Conservation (phyloP, 2,329 filamentous ascomycete genomes). For the Ascochyta fabae region DNA sequence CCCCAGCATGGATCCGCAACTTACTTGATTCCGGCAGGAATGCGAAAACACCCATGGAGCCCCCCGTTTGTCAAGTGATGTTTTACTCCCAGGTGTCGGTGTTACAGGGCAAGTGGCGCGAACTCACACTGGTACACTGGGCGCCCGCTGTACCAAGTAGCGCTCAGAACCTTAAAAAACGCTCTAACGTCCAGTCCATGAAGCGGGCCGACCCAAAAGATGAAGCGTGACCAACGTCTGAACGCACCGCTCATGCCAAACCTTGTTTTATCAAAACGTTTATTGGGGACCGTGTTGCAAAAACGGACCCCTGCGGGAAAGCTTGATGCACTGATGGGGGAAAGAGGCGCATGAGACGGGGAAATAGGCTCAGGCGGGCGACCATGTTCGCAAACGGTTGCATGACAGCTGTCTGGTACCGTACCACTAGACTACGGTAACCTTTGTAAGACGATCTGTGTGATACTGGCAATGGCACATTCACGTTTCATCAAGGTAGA, state of each 20-base stretch:
- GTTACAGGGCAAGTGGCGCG: constrained; percentile 13
- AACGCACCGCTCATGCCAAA: not conserved
- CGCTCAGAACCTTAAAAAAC: constrained; percentile 4
- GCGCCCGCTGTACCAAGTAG: not conserved
- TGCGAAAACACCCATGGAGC: not conserved
- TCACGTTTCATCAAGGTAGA: constrained; percentile 6
- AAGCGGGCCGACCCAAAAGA: constrained; percentile 22
- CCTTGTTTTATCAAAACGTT: constrained; percentile 10
- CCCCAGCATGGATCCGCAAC: constrained; percentile 1
- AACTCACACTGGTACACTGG: not conserved
- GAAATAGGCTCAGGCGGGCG: constrained; percentile 13
- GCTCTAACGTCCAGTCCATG: constrained; percentile 6
- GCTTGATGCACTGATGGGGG: not conserved
- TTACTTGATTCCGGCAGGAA: not conserved
- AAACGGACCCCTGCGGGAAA: constrained; percentile 7
- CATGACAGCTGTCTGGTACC: constrained; percentile 7
- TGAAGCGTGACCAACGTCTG: constrained; percentile 6
- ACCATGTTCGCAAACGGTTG: constrained; percentile 6
- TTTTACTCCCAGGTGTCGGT: not conserved
- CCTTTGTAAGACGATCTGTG: constrained; percentile 4
- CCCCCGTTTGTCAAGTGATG: constrained; percentile 14
- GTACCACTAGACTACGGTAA: constrained; percentile 3
- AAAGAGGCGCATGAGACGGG: not conserved
- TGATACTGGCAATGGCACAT: constrained; percentile 10
- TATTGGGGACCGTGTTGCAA: not conserved